A percentile compares a stretch with the other conserved stretches of the same genome.
These are phyloP conservation scores for Pseudogymnoascus sp. DNA, from an alignment of 2,329 filamentous ascomycete species.

Conservation along the genomic window DNA sequence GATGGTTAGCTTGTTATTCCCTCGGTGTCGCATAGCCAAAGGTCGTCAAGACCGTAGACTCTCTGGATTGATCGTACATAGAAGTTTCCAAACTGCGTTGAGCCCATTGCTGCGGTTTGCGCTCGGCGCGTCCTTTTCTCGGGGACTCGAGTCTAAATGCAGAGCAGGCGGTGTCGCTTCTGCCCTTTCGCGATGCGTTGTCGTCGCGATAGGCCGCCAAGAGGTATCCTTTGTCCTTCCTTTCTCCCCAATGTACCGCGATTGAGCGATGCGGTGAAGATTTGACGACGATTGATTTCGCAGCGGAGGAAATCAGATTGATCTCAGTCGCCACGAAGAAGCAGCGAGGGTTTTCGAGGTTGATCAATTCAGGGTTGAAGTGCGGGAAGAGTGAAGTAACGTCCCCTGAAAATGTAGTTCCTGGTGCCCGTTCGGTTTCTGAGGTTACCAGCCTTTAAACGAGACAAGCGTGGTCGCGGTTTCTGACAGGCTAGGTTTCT, in stretches of 20 bases:
- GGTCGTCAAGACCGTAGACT: background rate
- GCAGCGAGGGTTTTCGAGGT: background rate
- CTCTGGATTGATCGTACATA: conserved; percentile 35
- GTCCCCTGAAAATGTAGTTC: conserved; percentile 7
- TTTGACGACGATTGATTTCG: background rate
- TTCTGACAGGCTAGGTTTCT: conserved; percentile 7
- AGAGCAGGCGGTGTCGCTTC: background rate
- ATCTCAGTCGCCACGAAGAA: background rate
- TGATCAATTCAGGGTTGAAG: conserved; percentile 6
- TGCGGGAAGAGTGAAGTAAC: conserved; percentile 1
- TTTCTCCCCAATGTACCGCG: background rate
- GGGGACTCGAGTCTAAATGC: conserved; percentile 2
- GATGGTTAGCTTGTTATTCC: conserved; percentile 13
- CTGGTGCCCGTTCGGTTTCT: conserved; percentile 7
- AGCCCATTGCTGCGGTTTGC: conserved; percentile 33
- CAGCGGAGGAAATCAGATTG: background rate
- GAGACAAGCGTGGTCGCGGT: conserved; percentile 6
- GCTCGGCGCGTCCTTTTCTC: conserved; percentile 1
- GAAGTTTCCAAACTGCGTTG: conserved; percentile 51
- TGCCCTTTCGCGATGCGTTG: conserved; percentile 6
- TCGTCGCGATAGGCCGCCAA: conserved; percentile 5
- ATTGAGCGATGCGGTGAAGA: background rate
- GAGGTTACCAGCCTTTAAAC: conserved; percentile 10
- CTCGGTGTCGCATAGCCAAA: background rate
- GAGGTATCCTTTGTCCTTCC: background rate